Evolutionary conservation across 768 basidiomycete species (phyloP).

Genomic region (Tricholoma flavovirens): DNA sequence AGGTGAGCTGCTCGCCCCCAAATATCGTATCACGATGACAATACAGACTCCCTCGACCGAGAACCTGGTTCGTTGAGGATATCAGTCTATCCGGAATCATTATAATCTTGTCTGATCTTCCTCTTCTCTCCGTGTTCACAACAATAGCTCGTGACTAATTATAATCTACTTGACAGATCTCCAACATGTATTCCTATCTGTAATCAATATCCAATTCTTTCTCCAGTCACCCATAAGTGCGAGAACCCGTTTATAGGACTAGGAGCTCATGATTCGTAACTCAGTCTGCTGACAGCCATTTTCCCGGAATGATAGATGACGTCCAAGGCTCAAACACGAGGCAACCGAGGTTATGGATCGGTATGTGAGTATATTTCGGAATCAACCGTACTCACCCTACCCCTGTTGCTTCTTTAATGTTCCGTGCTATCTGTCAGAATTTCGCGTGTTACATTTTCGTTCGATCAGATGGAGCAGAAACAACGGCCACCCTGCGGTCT

Average conservation of each 20-base stretch:
- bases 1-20: slow-evolving; percentile 22
- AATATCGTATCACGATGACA: slow-evolving; percentile 52
- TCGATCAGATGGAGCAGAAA: background rate
- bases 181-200: background rate
- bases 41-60: slow-evolving; percentile 93
- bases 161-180: background rate
- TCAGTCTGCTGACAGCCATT: background rate
- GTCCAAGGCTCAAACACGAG: background rate
- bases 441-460: background rate
- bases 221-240: background rate
- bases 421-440: background rate
- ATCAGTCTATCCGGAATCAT: slow-evolving; percentile 86
- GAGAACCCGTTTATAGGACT: background rate
- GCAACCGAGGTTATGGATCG: no score
- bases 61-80: slow-evolving; percentile 60
- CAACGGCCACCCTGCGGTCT: background rate
- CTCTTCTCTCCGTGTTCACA: background rate
- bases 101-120: slow-evolving; percentile 63
- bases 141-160: background rate
- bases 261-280: background rate
- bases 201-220: background rate
- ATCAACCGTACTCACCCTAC: no score
- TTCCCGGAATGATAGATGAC: background rate
- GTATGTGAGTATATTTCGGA: no score
- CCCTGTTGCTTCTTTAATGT: background rate